Evolutionary conservation across 495 filamentous ascomycete species (phyloP).

Genomic region (Rhizodiscina lignyota): DNA sequence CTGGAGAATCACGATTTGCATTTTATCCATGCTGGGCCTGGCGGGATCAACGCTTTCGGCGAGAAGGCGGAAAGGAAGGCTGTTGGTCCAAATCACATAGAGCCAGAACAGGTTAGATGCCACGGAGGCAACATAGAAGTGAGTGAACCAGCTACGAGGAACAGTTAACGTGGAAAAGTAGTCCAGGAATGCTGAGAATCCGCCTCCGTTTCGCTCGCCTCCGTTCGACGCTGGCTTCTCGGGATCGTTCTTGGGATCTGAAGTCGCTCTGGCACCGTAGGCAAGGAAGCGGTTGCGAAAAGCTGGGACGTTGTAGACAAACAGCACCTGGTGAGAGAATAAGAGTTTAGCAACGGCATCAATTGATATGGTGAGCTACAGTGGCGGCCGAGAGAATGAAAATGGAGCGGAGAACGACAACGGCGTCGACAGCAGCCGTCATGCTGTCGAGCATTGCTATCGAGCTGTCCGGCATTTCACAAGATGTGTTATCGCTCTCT

Average conservation of each 20-base stretch:
- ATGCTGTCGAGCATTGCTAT: background rate
- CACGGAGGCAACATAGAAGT: slow-evolving; percentile 69
- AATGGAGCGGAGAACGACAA: background rate
- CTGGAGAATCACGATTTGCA: slow-evolving; percentile 58
- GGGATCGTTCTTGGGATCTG: slow-evolving; percentile 1
- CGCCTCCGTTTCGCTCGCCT: slow-evolving; percentile 1
- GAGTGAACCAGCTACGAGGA: slow-evolving; percentile 73
- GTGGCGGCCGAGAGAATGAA: background rate
- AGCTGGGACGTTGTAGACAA: slow-evolving; percentile 32
- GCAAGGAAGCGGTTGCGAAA: slow-evolving; percentile 36
- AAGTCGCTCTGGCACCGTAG: slow-evolving; percentile 39
- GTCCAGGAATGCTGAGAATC: slow-evolving; percentile 26
- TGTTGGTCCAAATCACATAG: slow-evolving; percentile 13
- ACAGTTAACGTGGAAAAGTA: slow-evolving; percentile 38
- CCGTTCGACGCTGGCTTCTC: slow-evolving; percentile 3
- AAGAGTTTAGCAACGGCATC: too few relatives aligned
- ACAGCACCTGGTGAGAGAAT: slow-evolving; percentile 29
- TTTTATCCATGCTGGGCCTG: slow-evolving; percentile 33
- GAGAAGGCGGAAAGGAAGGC: too few relatives aligned
- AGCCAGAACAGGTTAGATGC: slow-evolving; percentile 63
- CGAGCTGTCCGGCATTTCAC: too few relatives aligned
- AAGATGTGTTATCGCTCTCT: too few relatives aligned
- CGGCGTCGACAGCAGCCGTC: background rate
- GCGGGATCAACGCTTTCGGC: slow-evolving; percentile 25
- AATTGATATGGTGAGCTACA: background rate